Percentiles rank a stretch among this genome's conserved stretches.
phyloP scores from a whole-genome alignment of 352 stramenopile genomes.

The Chrysophaeum taylorii region DNA sequence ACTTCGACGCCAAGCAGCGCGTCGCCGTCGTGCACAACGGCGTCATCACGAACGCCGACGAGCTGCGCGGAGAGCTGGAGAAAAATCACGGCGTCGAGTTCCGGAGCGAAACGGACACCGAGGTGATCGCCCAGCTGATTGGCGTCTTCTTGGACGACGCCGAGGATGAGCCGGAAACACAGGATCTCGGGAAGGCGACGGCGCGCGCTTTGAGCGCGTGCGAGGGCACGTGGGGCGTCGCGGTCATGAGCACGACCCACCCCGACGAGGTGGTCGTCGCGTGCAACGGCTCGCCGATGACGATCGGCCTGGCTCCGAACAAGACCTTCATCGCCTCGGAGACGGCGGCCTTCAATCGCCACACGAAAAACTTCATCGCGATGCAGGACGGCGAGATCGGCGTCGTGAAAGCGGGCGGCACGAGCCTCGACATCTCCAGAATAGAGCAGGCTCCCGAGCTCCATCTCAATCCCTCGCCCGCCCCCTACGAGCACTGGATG shows the following conservation, averaged over 20 bases:
- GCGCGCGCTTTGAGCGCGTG: slow-evolving; percentile 70
- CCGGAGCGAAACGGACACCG: slow-evolving; percentile 89
- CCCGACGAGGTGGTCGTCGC: slow-evolving; percentile 91
- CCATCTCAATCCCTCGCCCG: slow-evolving; percentile 55
- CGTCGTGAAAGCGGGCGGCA: slow-evolving; percentile 79
- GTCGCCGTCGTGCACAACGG: slow-evolving; percentile 97
- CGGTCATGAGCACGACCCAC: slow-evolving; percentile 75
- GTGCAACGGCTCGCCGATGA: slow-evolving; percentile 84
- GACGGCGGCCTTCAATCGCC: slow-evolving; percentile 74
- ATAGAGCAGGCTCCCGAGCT: slow-evolving; percentile 73
- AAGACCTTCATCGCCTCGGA: slow-evolving; percentile 92
- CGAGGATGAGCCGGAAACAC: slow-evolving; percentile 41
- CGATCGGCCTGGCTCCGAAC: slow-evolving; percentile 72
- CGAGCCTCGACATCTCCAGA: slow-evolving; percentile 77
- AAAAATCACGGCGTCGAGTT: slow-evolving; percentile 72
- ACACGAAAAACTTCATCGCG: slow-evolving; percentile 95
- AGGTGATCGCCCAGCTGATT: slow-evolving; percentile 95
- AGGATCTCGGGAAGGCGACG: slow-evolving; percentile 47
- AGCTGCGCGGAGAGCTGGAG: slow-evolving; percentile 52
- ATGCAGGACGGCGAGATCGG: slow-evolving; percentile 89
- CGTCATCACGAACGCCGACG: slow-evolving; percentile 89
- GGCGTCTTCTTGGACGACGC: slow-evolving; percentile 47
- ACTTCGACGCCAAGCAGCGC: slow-evolving; percentile 77
- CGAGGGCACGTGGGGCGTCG: slow-evolving; percentile 90
- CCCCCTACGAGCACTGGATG: slow-evolving; percentile 90